Percentiles rank a stretch among this genome's conserved stretches.
Conservation (phyloP, 495 filamentous ascomycete species). For the Penicillium desertorum region DNA sequence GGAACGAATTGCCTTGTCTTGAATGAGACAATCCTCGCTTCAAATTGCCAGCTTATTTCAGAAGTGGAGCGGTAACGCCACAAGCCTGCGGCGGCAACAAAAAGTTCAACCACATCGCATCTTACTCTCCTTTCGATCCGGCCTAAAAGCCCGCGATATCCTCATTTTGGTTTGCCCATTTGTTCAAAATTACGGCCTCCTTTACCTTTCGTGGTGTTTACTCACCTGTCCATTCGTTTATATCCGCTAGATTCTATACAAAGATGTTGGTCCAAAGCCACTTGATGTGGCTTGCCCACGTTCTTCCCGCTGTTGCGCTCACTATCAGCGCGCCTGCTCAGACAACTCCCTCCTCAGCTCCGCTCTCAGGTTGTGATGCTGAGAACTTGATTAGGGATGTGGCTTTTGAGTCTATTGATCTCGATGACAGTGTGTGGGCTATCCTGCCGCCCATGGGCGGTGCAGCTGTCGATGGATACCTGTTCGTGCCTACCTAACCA, state of each 20-base stretch:
- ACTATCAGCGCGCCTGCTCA: conserved; percentile 1
- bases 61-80: conserved; percentile 10
- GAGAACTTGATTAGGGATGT: conserved; percentile 6
- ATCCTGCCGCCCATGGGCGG: not conserved
- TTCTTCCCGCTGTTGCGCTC: conserved; percentile 3
- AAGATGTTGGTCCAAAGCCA: conserved; percentile 3
- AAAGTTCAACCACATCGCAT: not conserved
- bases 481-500: not conserved
- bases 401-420: not conserved
- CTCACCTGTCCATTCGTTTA: conserved; percentile 13
- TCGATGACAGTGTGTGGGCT: not conserved
- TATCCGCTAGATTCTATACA: not conserved
- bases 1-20: conserved; percentile 2
- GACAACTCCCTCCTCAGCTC: not conserved
- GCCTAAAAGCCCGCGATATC: not conserved
- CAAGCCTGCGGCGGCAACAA: not conserved
- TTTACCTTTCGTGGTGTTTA: conserved; percentile 3
- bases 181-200: not conserved
- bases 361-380: not conserved
- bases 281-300: conserved; percentile 10
- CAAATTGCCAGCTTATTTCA: conserved; percentile 2
- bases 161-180: not conserved
- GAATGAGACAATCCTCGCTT: conserved; percentile 6
- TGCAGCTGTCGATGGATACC: not conserved
- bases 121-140: no score